A percentile compares a stretch with the other conserved stretches of the same genome.
These are phyloP conservation scores for Panellus pusillus DNA, from an alignment of 768 basidiomycete species.

Conservation along the genomic window DNA sequence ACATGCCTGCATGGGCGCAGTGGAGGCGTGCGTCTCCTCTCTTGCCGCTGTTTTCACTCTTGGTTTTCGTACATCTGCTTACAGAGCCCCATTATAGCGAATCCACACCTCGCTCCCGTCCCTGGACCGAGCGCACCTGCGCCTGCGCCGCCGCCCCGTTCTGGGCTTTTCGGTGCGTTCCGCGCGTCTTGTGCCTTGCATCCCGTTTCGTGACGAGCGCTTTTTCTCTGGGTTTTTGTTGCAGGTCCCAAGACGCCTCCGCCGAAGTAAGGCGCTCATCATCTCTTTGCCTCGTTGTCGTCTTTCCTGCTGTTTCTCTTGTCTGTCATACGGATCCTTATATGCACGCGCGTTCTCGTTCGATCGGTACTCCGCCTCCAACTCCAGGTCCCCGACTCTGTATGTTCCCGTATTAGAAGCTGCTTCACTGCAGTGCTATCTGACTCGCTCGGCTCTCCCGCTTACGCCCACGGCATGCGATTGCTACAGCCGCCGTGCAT, in stretches of 20 bases:
- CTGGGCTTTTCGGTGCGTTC: slow-evolving; percentile 11
- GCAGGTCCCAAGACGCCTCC: slow-evolving; percentile 15
- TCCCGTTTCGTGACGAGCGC: not conserved
- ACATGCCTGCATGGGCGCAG: slow-evolving; percentile 55
- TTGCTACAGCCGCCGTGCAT: no score
- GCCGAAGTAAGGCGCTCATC: slow-evolving; percentile 7
- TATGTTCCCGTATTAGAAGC: no score
- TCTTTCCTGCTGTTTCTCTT: no score
- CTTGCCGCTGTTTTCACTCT: not conserved
- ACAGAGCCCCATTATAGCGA: not conserved
- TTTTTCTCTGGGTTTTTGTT: not conserved
- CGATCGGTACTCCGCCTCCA: no score
- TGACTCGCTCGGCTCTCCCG: no score
- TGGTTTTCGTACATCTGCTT: not conserved
- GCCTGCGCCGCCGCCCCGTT: slow-evolving; percentile 1
- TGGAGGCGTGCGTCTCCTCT: slow-evolving; percentile 47
- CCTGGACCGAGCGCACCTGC: not conserved
- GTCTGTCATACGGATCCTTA: no score
- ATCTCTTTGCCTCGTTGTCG: not conserved
- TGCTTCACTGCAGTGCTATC: no score
- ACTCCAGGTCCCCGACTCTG: no score
- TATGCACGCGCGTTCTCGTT: no score
- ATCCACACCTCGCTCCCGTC: slow-evolving; percentile 7
- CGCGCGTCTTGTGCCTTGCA: not conserved
- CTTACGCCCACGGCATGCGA: no score